These are phyloP conservation scores for Umbelopsis ramanniana DNA, from an alignment of 192 early-diverging fungal species.

Conservation along the genomic window DNA sequence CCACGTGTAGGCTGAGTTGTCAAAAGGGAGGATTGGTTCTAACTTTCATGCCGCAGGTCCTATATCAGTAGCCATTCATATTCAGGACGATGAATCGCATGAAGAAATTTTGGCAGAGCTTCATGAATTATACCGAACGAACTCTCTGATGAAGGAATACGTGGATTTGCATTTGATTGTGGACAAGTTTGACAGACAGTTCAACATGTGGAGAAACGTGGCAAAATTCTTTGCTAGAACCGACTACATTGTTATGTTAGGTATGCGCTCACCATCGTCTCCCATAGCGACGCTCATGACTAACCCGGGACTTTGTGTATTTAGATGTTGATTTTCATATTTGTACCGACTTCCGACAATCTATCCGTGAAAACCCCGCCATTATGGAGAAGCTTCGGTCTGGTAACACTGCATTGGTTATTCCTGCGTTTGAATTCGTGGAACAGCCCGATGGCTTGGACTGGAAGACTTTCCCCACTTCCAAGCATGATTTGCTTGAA, in stretches of 20 bases:
- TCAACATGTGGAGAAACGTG: conserved; percentile 69
- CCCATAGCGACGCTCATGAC: too few relatives aligned
- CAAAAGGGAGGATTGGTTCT: not conserved
- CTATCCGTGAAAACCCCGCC: conserved; percentile 35
- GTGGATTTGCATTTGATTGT: conserved; percentile 65
- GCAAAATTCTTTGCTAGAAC: conserved; percentile 65
- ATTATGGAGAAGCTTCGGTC: conserved; percentile 50
- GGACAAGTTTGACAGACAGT: conserved; percentile 63
- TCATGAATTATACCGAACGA: conserved; percentile 45
- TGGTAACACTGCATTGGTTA: conserved; percentile 52
- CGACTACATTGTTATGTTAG: conserved; percentile 62
- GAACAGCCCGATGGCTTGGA: conserved; percentile 54
- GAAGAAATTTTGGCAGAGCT: conserved; percentile 50
- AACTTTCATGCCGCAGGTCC: conserved; percentile 40
- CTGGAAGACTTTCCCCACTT: conserved; percentile 52
- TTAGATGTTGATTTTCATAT: conserved; percentile 63
- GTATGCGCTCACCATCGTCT: not conserved
- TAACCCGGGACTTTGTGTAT: too few relatives aligned
- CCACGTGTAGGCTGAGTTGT: conserved; percentile 19
- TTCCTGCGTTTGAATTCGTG: conserved; percentile 64
- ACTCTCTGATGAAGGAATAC: conserved; percentile 51
- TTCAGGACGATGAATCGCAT: conserved; percentile 55
- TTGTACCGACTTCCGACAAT: conserved; percentile 54
- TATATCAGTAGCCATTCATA: conserved; percentile 62
- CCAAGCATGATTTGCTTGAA: conserved; percentile 48